A percentile compares a stretch with the other conserved stretches of the same genome.
Conservation (phyloP, 371 early-diverging fungal genomes). For the Mucor sp. region DNA sequence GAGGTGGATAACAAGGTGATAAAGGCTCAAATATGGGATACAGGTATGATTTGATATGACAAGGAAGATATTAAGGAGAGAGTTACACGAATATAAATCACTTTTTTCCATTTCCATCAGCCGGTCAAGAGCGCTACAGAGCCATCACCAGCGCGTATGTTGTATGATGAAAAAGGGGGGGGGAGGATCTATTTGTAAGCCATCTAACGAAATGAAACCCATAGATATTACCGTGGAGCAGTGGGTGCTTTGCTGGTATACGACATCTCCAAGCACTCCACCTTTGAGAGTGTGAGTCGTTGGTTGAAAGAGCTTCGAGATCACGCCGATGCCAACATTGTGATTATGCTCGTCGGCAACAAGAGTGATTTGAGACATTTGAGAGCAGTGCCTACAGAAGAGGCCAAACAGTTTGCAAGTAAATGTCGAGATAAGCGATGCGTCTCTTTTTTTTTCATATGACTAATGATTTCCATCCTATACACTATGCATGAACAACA, state of each 20-base stretch:
- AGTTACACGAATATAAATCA: slow-evolving; percentile 8
- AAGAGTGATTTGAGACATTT: slow-evolving; percentile 96
- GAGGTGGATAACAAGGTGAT: slow-evolving; percentile 96
- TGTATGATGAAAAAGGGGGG: slow-evolving; percentile 47
- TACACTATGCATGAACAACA: slow-evolving; percentile 19
- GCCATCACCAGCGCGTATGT: slow-evolving; percentile 91
- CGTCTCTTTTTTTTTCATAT: not conserved
- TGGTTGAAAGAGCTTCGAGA: slow-evolving; percentile 98
- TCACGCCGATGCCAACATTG: slow-evolving; percentile 95
- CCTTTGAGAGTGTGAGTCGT: slow-evolving; percentile 93
- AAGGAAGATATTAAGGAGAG: not conserved
- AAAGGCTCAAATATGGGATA: slow-evolving; percentile 99
- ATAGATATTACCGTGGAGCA: slow-evolving; percentile 98
- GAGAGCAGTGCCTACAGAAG: slow-evolving; percentile 89
- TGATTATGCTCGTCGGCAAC: slow-evolving; percentile 98
- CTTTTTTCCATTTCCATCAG: slow-evolving; percentile 33
- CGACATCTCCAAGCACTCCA: slow-evolving; percentile 96
- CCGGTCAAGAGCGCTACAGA: slow-evolving; percentile 91
- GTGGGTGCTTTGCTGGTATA: slow-evolving; percentile 99
- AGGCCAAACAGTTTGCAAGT: slow-evolving; percentile 85
- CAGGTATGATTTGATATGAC: slow-evolving; percentile 43
- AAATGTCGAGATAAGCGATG: not conserved
- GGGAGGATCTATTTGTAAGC: not conserved
- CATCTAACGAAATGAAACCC: not conserved
- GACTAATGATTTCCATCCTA: not conserved